Conservation (phyloP, 495 filamentous ascomycete genomes). For the Penicillium samsonianum region DNA sequence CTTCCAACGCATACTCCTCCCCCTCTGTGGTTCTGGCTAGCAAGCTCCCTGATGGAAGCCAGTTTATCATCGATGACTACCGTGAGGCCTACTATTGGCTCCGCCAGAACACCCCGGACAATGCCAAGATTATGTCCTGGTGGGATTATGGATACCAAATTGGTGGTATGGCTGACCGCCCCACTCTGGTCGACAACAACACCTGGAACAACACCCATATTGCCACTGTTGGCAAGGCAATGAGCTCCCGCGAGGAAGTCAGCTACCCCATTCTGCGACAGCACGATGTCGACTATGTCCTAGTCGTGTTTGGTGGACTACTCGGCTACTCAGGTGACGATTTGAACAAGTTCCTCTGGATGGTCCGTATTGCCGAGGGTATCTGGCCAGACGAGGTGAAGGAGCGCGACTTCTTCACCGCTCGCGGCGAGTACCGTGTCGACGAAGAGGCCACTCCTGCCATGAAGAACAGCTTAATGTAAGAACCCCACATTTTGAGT, state of each 20-base stretch:
- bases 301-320: conserved; percentile 95
- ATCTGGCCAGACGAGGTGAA: conserved; percentile 99
- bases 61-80: conserved; percentile 99
- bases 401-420: conserved; percentile 95
- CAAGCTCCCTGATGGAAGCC: conserved; percentile 87
- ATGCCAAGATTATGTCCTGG: conserved; percentile 99
- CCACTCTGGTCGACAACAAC: conserved; percentile 98
- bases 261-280: conserved; percentile 97
- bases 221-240: conserved; percentile 98
- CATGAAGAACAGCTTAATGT: conserved; percentile 99
- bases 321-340: conserved; percentile 99
- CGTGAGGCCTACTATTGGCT: conserved; percentile 99
- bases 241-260: conserved; percentile 96
- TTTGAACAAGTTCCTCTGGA: conserved; percentile 99
- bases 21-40: conserved; percentile 96
- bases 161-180: conserved; percentile 98
- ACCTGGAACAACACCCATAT: conserved; percentile 99
- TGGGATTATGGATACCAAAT: conserved; percentile 99
- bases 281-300: conserved; percentile 97
- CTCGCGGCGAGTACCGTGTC: conserved; percentile 92
- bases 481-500: conserved; percentile 38
- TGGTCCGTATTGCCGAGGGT: conserved; percentile 98
- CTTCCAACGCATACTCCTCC: conserved; percentile 97
- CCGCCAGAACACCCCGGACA: conserved; percentile 88
- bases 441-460: conserved; percentile 93